A percentile compares a stretch with the other conserved stretches of the same genome.
These are phyloP conservation scores for Cardamine resedifolia DNA, from an alignment of 345 rosid species.

Conservation along the genomic window DNA sequence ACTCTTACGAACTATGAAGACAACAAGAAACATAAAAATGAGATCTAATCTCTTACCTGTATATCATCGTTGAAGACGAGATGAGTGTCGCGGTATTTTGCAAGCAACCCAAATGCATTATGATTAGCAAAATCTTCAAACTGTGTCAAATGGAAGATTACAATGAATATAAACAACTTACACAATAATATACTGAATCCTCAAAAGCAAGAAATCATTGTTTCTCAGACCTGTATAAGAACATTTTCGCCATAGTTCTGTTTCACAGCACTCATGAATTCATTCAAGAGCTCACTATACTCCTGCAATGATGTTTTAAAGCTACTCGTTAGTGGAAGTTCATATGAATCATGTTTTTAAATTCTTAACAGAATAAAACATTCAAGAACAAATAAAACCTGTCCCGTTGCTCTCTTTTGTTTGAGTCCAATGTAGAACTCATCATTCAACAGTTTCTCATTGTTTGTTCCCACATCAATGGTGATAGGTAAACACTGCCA, in stretches of 20 bases:
- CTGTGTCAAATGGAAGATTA: constrained; percentile 40
- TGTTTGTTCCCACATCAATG: constrained; percentile 91
- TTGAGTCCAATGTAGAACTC: constrained; percentile 87
- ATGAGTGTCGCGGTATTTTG: constrained; percentile 69
- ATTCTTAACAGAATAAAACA: neutral
- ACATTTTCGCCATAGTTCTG: constrained; percentile 91
- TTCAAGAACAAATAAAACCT: constrained; percentile 42
- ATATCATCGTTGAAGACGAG: constrained; percentile 98
- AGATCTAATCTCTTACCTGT: constrained; percentile 49
- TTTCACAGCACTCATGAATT: constrained; percentile 90
- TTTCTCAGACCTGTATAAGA: constrained; percentile 67
- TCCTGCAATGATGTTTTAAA: constrained; percentile 48
- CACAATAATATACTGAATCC: neutral
- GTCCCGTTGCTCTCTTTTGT: constrained; percentile 76
- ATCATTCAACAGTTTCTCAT: constrained; percentile 71
- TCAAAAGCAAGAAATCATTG: neutral
- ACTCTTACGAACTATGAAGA: neutral
- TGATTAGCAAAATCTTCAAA: constrained; percentile 99
- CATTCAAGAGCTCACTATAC: constrained; percentile 69
- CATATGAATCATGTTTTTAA: neutral
- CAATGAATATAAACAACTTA: neutral
- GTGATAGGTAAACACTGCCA: constrained; percentile 82
- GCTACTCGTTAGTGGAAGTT: neutral
- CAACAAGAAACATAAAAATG: neutral
- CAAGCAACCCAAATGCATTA: constrained; percentile 83